Base-by-base conservation (phyloP, 2,329 filamentous ascomycete genomes). In the Trichoderma gracile region DNA sequence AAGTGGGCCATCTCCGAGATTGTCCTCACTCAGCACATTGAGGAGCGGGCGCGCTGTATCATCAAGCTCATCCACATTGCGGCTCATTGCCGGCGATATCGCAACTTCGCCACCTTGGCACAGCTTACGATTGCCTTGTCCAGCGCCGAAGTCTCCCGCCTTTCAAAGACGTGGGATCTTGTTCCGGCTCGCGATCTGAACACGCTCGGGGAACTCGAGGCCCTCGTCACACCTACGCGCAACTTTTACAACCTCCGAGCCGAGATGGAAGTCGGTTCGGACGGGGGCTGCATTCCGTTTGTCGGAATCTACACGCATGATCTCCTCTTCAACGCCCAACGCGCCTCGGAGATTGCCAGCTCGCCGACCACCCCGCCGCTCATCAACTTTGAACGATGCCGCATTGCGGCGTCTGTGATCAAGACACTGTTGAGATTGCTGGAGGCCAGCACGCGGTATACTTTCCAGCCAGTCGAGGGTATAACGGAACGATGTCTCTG, bases 31-130 rank as follows among this genome's bases (percentile, higher is more conserved):
- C 85, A 89, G 68, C 80, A 88, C 63, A 77, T 89, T 12, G 86
- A 89, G 66, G 91, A 95, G 76, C 84, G 91, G 59, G 90, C 90
- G 23, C 82, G 88, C 43, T 92, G 89, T 73, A 86, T 95, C 67
- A 87, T 90, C 75, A 94, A 95, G 76, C 89, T 85, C 73, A 91
- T 95, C 65, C 91, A 94, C 78, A 91, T 94, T 68, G 91, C 91
- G 3, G 82, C 83, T 1, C 89, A 93, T 75, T 91, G 89, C 69
- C 86, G 90, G 53, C 86, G 83, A 38, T 87, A 92, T 68, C 88
- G 90, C 71, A 95, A 95, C 75, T 95, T 92, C 73, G 91, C 91
- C 7, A 94, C 91, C 1, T 88, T 92, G 81, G 91, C 89, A 60
- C 91, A 95, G 74, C 85, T 95, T 64, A 86, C 90, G 2, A 87